Evolutionary conservation across 805 yeast genomes (phyloP).

Genomic region (Starmera amethionina): DNA sequence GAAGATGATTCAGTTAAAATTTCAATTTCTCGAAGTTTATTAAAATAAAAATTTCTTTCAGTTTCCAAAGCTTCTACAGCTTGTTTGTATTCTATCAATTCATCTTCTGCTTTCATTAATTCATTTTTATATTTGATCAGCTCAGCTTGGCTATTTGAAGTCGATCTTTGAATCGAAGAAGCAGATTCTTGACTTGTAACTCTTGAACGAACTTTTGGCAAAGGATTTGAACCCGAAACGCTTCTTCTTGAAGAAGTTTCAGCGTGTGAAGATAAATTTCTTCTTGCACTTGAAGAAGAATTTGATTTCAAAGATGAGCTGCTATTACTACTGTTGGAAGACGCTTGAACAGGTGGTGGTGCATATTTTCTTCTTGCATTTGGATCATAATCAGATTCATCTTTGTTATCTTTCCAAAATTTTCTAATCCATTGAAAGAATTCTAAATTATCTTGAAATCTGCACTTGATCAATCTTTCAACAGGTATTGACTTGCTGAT

Average conservation of each 20-base stretch:
- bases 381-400: constrained; percentile 66
- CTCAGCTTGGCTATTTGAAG: constrained; percentile 31
- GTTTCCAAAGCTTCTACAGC: constrained; percentile 61
- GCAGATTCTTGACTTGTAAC: constrained; percentile 3
- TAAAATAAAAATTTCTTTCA: constrained; percentile 86
- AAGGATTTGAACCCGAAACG: constrained; percentile 5
- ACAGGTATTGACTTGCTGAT: constrained; percentile 73
- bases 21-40: constrained; percentile 83
- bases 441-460: constrained; percentile 89
- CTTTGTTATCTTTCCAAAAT: constrained; percentile 71
- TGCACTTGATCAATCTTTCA: constrained; percentile 73
- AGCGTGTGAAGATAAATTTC: constrained; percentile 1
- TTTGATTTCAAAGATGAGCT: background rate
- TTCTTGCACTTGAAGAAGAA: constrained; percentile 1
- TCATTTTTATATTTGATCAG: constrained; percentile 34
- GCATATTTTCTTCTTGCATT: constrained; percentile 36
- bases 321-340: constrained; percentile 1
- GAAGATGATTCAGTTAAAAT: constrained; percentile 58
- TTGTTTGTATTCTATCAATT: constrained; percentile 45
- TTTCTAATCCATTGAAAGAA: constrained; percentile 86
- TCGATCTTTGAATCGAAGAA: constrained; percentile 14
- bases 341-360: constrained; percentile 8
- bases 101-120: constrained; percentile 33
- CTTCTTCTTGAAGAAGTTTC: constrained; percentile 3
- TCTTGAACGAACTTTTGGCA: constrained; percentile 9